Base-by-base conservation (phyloP, 192 early-diverging fungal genomes). In the Podila epicladia region DNA sequence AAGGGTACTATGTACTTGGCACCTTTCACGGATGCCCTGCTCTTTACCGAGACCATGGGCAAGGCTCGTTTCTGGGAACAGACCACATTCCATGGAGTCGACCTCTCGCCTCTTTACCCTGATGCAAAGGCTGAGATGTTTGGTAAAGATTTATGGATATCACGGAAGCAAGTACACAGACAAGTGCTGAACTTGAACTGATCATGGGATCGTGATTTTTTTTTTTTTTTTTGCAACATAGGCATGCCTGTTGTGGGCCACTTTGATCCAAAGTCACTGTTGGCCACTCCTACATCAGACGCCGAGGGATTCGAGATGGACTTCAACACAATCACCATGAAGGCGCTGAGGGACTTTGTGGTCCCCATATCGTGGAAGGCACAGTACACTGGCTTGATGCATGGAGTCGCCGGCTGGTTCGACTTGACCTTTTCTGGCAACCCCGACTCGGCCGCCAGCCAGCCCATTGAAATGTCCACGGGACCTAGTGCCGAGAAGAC, bases 321-420 rank as follows among this genome's bases (percentile, higher is more conserved):
- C 65, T 99, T 99, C 68, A 84, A 86, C 58, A 96, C 93, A 3
- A 88, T 97, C 35, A 90, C 92, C 0, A 75, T 95, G 59, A 86
- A 88, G 29, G 92, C 93, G 28, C 82, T 99, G 22, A 86, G 93
- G 65, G 93, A 96, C 77, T 93, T 99, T 55, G 85, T 88, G 9
- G 93, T 99, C 22, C 96, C 96, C 0, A 91, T 98, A 75, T 74
- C 80, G 26, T 98, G 95, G 96, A 84, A 83, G 29, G 82, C 93
- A 29, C 85, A 86, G 59, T 97, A 94, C 66, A 99, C 98, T 0
- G 97, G 96, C 2, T 65, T 97, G 48, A 90, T 97, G 85, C 96
- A 97, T 65, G 98, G 98, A 19, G 89, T 99, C 26, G 97, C 93
- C 45, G 95, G 96, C 45, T 99, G 98, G 98, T 99, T 99, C 73